Evolutionary conservation across 768 basidiomycete species (phyloP), one percentile per base, ranked within the genome.

Genomic region (Russula emetica): DNA sequence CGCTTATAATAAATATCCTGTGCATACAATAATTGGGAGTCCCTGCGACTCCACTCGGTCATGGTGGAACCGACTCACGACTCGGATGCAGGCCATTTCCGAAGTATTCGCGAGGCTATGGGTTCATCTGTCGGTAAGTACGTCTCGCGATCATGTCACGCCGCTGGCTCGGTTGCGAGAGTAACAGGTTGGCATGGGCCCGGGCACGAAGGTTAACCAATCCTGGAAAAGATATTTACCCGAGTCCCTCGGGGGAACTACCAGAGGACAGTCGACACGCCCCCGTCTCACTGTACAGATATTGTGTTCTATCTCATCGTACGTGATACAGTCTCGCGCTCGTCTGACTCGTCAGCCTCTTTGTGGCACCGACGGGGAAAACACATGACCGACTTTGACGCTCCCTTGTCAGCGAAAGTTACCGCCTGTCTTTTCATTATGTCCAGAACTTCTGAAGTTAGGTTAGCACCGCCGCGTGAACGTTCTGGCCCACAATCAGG

Each of bases 381-480:
- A 40, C 45, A 50, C 36, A 38, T n/a, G 32, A 53, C 18, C 30
- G 10, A n/a, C 9, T 11, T 44, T 53, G 28, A 7, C n/a, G 5
- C 26, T 36, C 4, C 38, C 13, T 24, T 53, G 30, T 60, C 54
- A 49, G 30, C 24, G 58, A 60, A 64, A 60, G 58, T 60, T 64
- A 49, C 63, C 58, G 58, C 54, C 49, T 30, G 26, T 50, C 47
- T 36, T 47, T 49, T 44, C 26, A 30, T 13, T 49, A 24, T 64
- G 47, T 47, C 45, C 45, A 22, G 45, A 47, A 22, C 47, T 50
- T 64, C 45, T 64, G 18, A 20, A 55, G 63, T 60, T 60, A 65
- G 64, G 63, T 60, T 64, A 65, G 64, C 49, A 49, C 63, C 64
- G 59, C 63, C 64, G 59, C 64, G 47, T 61, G 59, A 65, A 61